phyloP scores from a whole-genome alignment of 2,329 filamentous ascomycete species.

The Atkinsonella hypoxylon region DNA sequence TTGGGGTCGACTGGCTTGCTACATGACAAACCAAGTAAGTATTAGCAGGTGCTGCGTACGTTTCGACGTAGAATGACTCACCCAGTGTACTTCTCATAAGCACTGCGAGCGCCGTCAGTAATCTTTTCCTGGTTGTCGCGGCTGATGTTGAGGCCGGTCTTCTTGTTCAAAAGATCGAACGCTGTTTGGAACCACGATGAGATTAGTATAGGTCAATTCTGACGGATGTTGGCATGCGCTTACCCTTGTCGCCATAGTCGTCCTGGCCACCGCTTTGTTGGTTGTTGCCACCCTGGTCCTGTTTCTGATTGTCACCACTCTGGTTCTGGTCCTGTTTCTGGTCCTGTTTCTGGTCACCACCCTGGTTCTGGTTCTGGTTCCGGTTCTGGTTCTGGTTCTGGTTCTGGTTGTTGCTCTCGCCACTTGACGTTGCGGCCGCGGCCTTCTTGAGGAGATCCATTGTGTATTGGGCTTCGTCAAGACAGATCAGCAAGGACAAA shows the following conservation, averaged over 20 bases:
- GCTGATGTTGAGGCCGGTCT: constrained; percentile 23
- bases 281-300: constrained; percentile 6
- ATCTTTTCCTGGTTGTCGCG: constrained; percentile 25
- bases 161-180: constrained; percentile 18
- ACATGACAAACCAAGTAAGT: neutral
- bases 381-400: constrained; percentile 2
- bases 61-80: constrained; percentile 10
- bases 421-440: constrained; percentile 9
- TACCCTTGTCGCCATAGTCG: constrained; percentile 29
- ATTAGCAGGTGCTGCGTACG: neutral
- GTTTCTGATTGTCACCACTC: constrained; percentile 4
- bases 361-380: constrained; percentile 9
- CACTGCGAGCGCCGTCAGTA: constrained; percentile 21
- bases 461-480: neutral
- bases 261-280: neutral
- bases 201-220: too few species aligned
- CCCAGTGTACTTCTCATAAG: constrained; percentile 26
- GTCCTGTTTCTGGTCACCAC: constrained; percentile 11
- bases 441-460: constrained; percentile 31
- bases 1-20: constrained; percentile 18
- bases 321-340: constrained; percentile 8
- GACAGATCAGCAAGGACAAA: neutral
- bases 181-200: constrained; percentile 10
- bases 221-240: neutral
- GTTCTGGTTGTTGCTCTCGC: neutral